Base-by-base conservation (phyloP, 257 asterid genomes). In the Knoxia roxburghii region DNA sequence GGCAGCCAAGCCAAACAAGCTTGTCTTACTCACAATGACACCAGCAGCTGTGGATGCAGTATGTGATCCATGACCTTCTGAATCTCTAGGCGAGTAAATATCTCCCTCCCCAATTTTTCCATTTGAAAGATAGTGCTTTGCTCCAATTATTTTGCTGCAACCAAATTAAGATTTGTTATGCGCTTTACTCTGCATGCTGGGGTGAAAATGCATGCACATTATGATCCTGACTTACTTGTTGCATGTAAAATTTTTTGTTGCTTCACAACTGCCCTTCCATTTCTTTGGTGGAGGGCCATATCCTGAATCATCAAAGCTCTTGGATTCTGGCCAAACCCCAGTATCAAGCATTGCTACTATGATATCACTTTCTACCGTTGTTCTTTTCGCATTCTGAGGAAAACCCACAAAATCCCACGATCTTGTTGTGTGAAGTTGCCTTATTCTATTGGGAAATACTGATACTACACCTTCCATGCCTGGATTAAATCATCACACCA, bases 391-490 rank as follows among this genome's bases (percentile, higher is more conserved):
- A 50, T 56, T 53, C 27, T 51, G 15, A 10, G 91, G 84, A 23
- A 85, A 83, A 14, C 89, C 89, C 73, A 81, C 48, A 76, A 85
- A 85, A 64, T 83, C 89, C 91, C 91, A 85, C 33, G 89, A 85
- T 63, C 87, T 72, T 18, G 89, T 83, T 0, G 91, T 85, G 18
- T 79, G 89, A 1, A 85, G 71, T 48, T 85, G 81, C 52, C 78
- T 83, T 59, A 72, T 77, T 15, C 67, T 69, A 75, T 80, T 85
- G 0, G 78, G 81, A 58, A 85, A 77, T 41, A 85, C 85, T 1
- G 84, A 81, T 1, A 85, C 89, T 9, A 83, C 91, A 27, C 83
- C 84, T 0, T 83, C 83, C 80, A 83, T 55, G 52, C 68, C 87
- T 85, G 65, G 40, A 32, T 37, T 4, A 9, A 37, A 37, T 37